Evolutionary conservation across 2,329 filamentous ascomycete species (phyloP), one percentile per base, ranked within the genome.

Genomic region (Monilinia fructicola): DNA sequence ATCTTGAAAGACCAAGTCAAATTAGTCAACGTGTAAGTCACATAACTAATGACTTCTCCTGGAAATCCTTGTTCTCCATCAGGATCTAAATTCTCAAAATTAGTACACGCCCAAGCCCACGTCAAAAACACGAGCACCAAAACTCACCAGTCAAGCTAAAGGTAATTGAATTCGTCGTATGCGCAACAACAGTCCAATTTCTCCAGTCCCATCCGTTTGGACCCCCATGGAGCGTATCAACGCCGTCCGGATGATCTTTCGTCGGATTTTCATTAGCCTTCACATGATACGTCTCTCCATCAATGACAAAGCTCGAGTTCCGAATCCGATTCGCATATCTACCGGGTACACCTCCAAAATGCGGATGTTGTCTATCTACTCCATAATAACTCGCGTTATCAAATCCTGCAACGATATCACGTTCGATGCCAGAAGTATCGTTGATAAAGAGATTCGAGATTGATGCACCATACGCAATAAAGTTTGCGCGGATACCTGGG

Each of bases 291-390:
- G 77, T 79, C 64, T 79, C 78, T 63, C 87, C 88, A 71, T 91
- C 89, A 67, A 92, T 85, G 67, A 80, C 82, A 74, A 92, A 92
- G 7, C 84, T 88, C 77, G 85, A 88, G 81, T 93, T 92, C 81
- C 86, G 87, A 81, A 93, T 93, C 70, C 90, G 87, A 77, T 93
- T 93, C 67, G 90, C 90, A 76, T 93, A 93, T 65, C 90, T 87
- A 56, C 90, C 90, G 0, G 89, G 89, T 0, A 93, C 86, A 72
- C 87, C 81, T 67, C 89, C 90, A 71, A 90, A 87, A 80, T 92
- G 89, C 61, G 85, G 87, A 76, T 93, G 90, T 68, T 84, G 80
- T 67, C 78, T 78, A 77, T 91, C 88, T 59, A 86, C 76, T 67
- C 77, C 78, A 78, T 93, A 93, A 78, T 90, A 87, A 63, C 80